A percentile compares a stretch with the other conserved stretches of the same genome.
These are phyloP conservation scores for Leptographium flavum DNA, from an alignment of 2,329 filamentous ascomycete genomes.

Conservation along the genomic window DNA sequence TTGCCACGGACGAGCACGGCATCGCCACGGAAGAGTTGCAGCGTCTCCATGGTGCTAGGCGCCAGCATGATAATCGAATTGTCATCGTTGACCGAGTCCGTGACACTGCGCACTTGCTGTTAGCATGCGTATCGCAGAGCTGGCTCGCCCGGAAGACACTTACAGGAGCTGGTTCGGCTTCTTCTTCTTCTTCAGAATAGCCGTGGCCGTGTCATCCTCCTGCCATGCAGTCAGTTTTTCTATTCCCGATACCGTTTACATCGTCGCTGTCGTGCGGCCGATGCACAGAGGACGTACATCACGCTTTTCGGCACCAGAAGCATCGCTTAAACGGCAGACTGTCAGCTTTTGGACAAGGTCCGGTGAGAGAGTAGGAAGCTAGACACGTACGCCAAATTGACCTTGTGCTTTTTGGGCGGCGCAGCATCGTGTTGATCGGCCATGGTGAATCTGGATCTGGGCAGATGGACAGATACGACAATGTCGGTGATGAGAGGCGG, in stretches of 20 bases:
- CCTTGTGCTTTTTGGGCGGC: constrained; percentile 45
- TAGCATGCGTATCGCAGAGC: not conserved
- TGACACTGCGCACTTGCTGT: constrained; percentile 48
- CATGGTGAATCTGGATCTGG: constrained; percentile 38
- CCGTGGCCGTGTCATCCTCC: constrained; percentile 85
- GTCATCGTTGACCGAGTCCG: constrained; percentile 97
- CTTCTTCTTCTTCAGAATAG: constrained; percentile 99
- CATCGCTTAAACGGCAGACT: constrained; percentile 46
- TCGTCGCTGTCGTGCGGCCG: constrained; percentile 16
- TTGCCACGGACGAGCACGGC: constrained; percentile 97
- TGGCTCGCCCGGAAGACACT: constrained; percentile 9
- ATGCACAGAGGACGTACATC: constrained; percentile 40
- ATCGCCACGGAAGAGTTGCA: constrained; percentile 96
- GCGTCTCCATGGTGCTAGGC: constrained; percentile 96
- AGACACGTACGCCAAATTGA: constrained; percentile 58
- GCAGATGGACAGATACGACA: not conserved
- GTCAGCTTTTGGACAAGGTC: not conserved
- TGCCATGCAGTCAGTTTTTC: constrained; percentile 21
- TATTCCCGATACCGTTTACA: constrained; percentile 13
- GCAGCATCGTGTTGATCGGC: constrained; percentile 35
- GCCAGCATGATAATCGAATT: constrained; percentile 98
- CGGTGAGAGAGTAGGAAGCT: not conserved
- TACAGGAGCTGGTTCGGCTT: constrained; percentile 99
- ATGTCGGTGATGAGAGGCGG: not conserved
- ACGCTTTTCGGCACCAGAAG: constrained; percentile 78